phyloP scores from a whole-genome alignment of 2,329 filamentous ascomycete genomes.

The Periconia digitata region DNA sequence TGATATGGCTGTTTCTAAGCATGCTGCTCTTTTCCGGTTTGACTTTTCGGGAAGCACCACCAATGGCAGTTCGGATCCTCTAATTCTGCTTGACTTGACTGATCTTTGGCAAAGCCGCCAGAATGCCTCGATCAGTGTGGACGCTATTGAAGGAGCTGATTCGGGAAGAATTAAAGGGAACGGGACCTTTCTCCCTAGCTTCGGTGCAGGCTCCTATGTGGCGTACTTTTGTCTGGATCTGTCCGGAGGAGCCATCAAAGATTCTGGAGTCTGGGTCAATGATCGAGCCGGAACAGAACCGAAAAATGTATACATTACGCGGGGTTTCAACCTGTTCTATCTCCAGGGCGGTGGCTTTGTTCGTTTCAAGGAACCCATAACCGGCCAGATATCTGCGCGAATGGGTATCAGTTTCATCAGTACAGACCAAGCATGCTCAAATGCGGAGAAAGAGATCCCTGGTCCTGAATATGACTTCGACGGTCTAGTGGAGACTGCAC shows the following conservation, averaged over 20 bases:
- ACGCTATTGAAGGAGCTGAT: constrained; percentile 35
- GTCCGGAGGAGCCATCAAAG: constrained; percentile 48
- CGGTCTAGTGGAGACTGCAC: constrained; percentile 47
- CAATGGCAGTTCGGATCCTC: constrained; percentile 48
- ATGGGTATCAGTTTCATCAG: constrained; percentile 73
- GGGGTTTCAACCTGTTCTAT: constrained; percentile 41
- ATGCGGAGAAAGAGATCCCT: constrained; percentile 70
- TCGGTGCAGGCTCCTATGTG: constrained; percentile 61
- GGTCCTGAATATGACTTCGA: constrained; percentile 61
- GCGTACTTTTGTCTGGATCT: constrained; percentile 66
- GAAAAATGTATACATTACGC: constrained; percentile 41
- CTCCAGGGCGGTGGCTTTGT: constrained; percentile 38
- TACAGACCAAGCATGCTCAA: constrained; percentile 64
- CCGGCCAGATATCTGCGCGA: constrained; percentile 61
- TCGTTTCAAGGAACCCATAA: constrained; percentile 57
- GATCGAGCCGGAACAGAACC: constrained; percentile 52
- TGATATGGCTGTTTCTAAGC: constrained; percentile 64
- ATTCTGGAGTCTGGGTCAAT: constrained; percentile 62
- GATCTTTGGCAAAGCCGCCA: constrained; percentile 59
- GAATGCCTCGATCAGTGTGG: constrained; percentile 57
- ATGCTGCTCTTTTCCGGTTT: constrained; percentile 63
- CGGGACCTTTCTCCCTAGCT: constrained; percentile 62
- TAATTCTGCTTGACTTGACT: constrained; percentile 62
- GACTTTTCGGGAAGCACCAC: constrained; percentile 48
- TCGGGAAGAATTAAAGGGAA: constrained; percentile 57